A percentile compares a stretch with the other conserved stretches of the same genome.
These are phyloP conservation scores for Aureobasidium lini DNA, from an alignment of 2,329 filamentous ascomycete species.

Conservation along the genomic window DNA sequence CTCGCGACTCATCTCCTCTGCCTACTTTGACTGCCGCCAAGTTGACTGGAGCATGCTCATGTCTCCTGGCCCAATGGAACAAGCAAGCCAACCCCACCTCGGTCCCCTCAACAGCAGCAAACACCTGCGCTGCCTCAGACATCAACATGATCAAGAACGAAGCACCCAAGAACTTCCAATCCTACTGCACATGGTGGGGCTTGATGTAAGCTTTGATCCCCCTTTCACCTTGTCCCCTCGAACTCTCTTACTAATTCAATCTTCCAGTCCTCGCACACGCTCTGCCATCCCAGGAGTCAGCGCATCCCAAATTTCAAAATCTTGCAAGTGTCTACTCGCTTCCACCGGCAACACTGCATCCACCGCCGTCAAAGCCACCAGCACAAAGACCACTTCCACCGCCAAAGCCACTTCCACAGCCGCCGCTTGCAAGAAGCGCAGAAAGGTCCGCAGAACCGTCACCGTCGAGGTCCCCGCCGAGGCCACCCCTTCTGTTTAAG, in stretches of 20 bases:
- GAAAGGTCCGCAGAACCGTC: constrained; percentile 11
- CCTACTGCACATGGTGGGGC: constrained; percentile 10
- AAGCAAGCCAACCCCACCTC: constrained; percentile 5
- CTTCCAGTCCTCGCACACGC: neutral
- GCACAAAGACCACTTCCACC: neutral
- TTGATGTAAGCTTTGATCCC: neutral
- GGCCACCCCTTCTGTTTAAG: constrained; percentile 1
- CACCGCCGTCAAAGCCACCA: neutral
- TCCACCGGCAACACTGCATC: neutral
- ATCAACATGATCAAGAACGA: constrained; percentile 8
- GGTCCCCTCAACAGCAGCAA: neutral
- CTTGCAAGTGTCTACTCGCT: neutral
- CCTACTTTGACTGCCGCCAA: neutral
- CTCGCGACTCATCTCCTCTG: constrained; percentile 3
- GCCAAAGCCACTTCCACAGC: neutral
- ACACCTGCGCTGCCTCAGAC: constrained; percentile 4
- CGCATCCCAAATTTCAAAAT: constrained; percentile 1
- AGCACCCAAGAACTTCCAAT: constrained; percentile 6
- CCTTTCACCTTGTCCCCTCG: no score
- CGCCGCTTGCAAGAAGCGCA: constrained; percentile 10
- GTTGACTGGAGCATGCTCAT: constrained; percentile 1
- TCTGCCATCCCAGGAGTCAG: constrained; percentile 5
- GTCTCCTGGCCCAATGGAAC: constrained; percentile 4
- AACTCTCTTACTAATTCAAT: neutral
- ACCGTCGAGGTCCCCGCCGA: neutral